Base-by-base conservation (phyloP, 108 stramenopile genomes). In the Asterionellopsis glacialis region DNA sequence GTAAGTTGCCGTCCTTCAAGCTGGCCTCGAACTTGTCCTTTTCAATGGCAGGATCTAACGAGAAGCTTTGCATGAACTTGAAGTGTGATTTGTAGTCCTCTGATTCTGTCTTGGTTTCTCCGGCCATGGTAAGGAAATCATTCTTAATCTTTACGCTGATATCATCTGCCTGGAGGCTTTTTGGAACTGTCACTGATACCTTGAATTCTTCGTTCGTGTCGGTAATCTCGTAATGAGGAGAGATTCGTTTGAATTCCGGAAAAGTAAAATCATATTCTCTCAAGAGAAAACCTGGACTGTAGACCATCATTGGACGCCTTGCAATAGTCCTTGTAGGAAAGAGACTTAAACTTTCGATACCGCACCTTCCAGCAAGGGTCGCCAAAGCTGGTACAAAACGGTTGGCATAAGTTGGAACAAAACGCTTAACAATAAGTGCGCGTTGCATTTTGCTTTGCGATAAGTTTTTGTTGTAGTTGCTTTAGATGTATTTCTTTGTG, bases 41-140 rank as follows among this genome's bases (percentile, higher is more conserved):
- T 55, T 83, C 81, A 44, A 88, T 70, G n/a, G 66, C 57, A 1
- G 74, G 72, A 53, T 88, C 87, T 41, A 77, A 40, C 6, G 70
- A 80, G 59, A 87, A 87, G 40, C 71, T 76, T 51, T 83, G 69
- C 43, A 66, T 47, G 54, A 88, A 82, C 23, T 64, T 63, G 15
- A 58, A 69, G 19, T 50, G 27, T 25, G 55, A 70, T 5, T 25
- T 25, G 33, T 59, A 52, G 9, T 22, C 41, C 21, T 22, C 15
- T 23, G 1, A 2, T 22, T 15, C 19, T 22, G n/a, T 27, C 52
- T 54, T 28, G 9, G 68, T 69, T 48, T 48, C 47, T 4, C 47
- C 47, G 9, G 54, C 38, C 27, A 70, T 43, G 33, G 72, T 72
- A 33, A 70, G 43, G 45, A 16, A 16, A 48, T 48, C 47, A 48